Evolutionary conservation across 208 protist species (phyloP).

Genomic region (Sergeia podlipaevii): DNA sequence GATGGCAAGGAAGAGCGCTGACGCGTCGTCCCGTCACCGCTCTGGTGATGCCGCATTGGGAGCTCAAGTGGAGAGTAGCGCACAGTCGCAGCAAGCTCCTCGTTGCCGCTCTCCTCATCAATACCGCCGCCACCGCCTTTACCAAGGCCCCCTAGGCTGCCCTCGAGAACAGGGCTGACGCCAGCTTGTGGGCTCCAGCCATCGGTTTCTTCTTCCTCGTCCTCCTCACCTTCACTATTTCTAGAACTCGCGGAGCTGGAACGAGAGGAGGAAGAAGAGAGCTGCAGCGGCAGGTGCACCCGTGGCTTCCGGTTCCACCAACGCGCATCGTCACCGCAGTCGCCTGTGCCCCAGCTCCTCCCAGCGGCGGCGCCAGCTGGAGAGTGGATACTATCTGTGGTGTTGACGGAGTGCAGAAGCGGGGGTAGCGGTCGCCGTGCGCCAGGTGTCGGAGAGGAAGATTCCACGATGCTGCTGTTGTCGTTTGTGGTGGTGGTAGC

Average conservation of each 20-base stretch:
- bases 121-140: neutral
- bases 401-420: neutral
- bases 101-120: neutral
- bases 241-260: neutral
- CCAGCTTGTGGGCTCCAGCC: neutral
- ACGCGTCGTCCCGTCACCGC: no score
- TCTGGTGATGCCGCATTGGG: no score
- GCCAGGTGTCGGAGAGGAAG: no score
- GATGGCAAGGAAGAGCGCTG: no score
- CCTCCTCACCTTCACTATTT: neutral
- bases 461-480: no score
- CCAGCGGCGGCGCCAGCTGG: neutral
- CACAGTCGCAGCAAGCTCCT: no score
- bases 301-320: slow-evolving; percentile 2
- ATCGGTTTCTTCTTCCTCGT: neutral
- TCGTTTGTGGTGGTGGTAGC: no score
- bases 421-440: neutral
- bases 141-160: neutral
- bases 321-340: neutral
- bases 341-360: neutral
- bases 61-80: no score
- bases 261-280: neutral
- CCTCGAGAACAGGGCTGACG: no score
- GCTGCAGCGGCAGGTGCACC: neutral
- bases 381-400: neutral